Percentiles rank a stretch among this genome's conserved stretches.
Evolutionary conservation across 805 yeast species (phyloP).

Genomic region (Metschnikowia lunata): DNA sequence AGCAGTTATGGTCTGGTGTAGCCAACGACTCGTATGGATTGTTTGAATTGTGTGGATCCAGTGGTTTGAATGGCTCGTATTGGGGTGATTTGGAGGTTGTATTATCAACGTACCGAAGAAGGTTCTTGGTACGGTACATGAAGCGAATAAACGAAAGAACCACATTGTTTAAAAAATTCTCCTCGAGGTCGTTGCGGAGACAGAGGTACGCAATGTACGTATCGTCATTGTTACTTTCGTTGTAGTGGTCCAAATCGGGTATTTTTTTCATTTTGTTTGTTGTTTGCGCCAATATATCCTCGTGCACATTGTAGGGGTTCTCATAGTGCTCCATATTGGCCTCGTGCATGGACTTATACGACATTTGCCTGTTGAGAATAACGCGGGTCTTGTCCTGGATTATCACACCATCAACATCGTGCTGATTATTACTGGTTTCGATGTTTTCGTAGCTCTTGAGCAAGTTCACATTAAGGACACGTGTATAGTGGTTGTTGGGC

Average conservation of each 20-base stretch:
- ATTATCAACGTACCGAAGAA: constrained; percentile 2
- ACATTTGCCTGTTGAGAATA: constrained; percentile 16
- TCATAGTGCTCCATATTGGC: neutral
- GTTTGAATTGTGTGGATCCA: too few species aligned
- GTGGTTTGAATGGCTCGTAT: too few species aligned
- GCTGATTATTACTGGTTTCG: constrained; percentile 27
- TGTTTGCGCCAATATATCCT: neutral
- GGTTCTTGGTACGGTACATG: constrained; percentile 17
- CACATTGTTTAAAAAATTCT: constrained; percentile 18
- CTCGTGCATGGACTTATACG: constrained; percentile 14
- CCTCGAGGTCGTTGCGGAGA: constrained; percentile 18
- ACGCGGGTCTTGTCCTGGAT: constrained; percentile 15
- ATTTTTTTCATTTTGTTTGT: constrained; percentile 1
- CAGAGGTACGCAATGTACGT: constrained; percentile 22
- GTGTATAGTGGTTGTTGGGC: constrained; percentile 35
- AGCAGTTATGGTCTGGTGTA: constrained; percentile 6
- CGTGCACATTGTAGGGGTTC: neutral
- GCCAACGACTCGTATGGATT: too few species aligned
- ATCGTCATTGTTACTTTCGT: constrained; percentile 20
- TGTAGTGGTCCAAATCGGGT: constrained; percentile 13
- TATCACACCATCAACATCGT: constrained; percentile 22
- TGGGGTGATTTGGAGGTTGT: too few species aligned
- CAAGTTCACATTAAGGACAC: constrained; percentile 33
- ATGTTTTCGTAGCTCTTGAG: constrained; percentile 36
- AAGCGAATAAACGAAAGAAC: constrained; percentile 21